These are phyloP conservation scores for Barbatosphaeria neglecta DNA, from an alignment of 495 filamentous ascomycete genomes.

Conservation along the genomic window DNA sequence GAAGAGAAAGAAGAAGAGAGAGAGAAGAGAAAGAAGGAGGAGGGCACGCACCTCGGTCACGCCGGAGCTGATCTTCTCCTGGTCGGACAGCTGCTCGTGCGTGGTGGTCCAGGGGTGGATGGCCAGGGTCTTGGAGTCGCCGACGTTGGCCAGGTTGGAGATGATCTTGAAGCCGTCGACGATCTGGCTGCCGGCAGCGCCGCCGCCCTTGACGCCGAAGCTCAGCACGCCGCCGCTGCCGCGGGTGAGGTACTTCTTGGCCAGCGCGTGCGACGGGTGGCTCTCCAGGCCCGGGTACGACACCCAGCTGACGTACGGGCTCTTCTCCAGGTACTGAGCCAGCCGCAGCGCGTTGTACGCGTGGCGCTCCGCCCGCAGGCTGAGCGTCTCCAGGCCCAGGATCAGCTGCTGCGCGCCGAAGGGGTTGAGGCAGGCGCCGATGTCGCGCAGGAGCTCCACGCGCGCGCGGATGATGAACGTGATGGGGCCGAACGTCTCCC, in stretches of 20 bases:
- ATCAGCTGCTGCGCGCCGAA: slow-evolving; percentile 94
- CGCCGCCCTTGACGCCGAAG: slow-evolving; percentile 87
- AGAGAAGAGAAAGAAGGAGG: too few species aligned
- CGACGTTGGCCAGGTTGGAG: slow-evolving; percentile 76
- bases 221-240: slow-evolving; percentile 89
- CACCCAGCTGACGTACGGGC: slow-evolving; percentile 82
- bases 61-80: slow-evolving; percentile 71
- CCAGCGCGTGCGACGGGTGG: slow-evolving; percentile 66
- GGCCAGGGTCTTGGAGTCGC: slow-evolving; percentile 80
- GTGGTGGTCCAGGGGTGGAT: slow-evolving; percentile 97
- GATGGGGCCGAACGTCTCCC: slow-evolving; percentile 84
- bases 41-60: slow-evolving; percentile 64
- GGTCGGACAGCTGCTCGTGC: slow-evolving; percentile 81
- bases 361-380: slow-evolving; percentile 76
- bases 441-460: slow-evolving; percentile 72
- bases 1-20: background rate
- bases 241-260: slow-evolving; percentile 80
- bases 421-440: slow-evolving; percentile 76
- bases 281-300: slow-evolving; percentile 82
- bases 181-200: slow-evolving; percentile 65
- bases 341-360: slow-evolving; percentile 73
- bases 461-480: slow-evolving; percentile 74
- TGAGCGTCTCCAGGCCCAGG: slow-evolving; percentile 82
- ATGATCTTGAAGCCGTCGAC: slow-evolving; percentile 94
- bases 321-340: slow-evolving; percentile 74